Evolutionary conservation across 2,329 filamentous ascomycete species (phyloP).

Genomic region (Aspergillus sp.): DNA sequence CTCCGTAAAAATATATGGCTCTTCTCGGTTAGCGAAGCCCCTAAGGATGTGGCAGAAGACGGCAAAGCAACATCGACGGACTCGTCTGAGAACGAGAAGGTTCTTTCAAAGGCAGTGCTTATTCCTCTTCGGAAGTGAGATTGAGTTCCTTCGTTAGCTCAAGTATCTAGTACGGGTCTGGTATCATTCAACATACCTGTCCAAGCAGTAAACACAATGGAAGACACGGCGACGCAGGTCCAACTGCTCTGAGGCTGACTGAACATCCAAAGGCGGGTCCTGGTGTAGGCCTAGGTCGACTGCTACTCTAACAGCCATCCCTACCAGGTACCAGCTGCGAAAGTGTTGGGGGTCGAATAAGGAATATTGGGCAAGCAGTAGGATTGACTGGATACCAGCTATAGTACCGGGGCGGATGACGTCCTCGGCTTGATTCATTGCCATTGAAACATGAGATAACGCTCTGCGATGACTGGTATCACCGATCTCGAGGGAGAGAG

Average conservation of each 20-base stretch:
- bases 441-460: slow-evolving; percentile 63
- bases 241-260: slow-evolving; percentile 67
- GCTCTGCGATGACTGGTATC: slow-evolving; percentile 65
- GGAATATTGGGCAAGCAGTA: slow-evolving; percentile 85
- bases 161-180: too few species aligned
- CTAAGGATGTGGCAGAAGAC: slow-evolving; percentile 48
- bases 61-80: slow-evolving; percentile 81
- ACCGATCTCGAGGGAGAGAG: slow-evolving; percentile 67
- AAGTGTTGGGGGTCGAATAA: slow-evolving; percentile 89
- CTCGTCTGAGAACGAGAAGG: slow-evolving; percentile 93
- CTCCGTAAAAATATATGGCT: slow-evolving; percentile 54
- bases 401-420: slow-evolving; percentile 84
- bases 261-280: slow-evolving; percentile 73
- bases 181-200: slow-evolving; percentile 61
- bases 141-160: neutral
- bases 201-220: slow-evolving; percentile 85
- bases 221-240: slow-evolving; percentile 82
- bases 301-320: slow-evolving; percentile 82
- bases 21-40: slow-evolving; percentile 47
- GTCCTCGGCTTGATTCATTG: slow-evolving; percentile 75
- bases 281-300: slow-evolving; percentile 92
- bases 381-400: slow-evolving; percentile 80
- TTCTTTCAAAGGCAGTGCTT: slow-evolving; percentile 81
- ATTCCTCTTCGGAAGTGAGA: slow-evolving; percentile 62
- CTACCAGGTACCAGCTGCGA: slow-evolving; percentile 90